phyloP scores from a whole-genome alignment of 1,139 yeast genomes.

The Suhomyces taliae region DNA sequence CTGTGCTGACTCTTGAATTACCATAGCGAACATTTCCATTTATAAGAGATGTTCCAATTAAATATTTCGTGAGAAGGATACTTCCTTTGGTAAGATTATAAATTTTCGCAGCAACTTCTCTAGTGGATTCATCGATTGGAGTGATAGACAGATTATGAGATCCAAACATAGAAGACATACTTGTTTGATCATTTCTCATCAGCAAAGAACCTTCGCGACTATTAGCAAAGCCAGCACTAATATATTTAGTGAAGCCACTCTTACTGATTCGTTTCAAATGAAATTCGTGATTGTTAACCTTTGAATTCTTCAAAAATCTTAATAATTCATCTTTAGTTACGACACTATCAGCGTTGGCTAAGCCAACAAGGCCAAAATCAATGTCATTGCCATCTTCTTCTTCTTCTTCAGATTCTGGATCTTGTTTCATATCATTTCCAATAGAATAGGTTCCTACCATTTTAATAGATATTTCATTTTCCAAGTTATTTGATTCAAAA shows the following conservation, averaged over 20 bases:
- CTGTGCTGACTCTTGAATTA: slow-evolving; percentile 6
- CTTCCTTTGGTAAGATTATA: slow-evolving; percentile 17
- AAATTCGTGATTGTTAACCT: slow-evolving; percentile 7
- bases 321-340: slow-evolving; percentile 6
- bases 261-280: slow-evolving; percentile 10
- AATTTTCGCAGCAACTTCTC: slow-evolving; percentile 5
- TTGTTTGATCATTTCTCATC: slow-evolving; percentile 4
- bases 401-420: background rate
- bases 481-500: slow-evolving; percentile 22
- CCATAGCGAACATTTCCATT: slow-evolving; percentile 12
- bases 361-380: background rate
- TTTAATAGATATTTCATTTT: slow-evolving; percentile 18
- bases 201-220: slow-evolving; percentile 2
- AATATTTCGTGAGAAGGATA: slow-evolving; percentile 15
- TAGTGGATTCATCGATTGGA: slow-evolving; percentile 4
- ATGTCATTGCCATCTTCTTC: background rate
- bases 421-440: background rate
- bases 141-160: background rate
- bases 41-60: slow-evolving; percentile 10
- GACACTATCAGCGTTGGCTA: slow-evolving; percentile 2
- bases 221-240: slow-evolving; percentile 8
- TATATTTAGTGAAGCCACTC: slow-evolving; percentile 13
- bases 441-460: slow-evolving; percentile 17
- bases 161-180: slow-evolving; percentile 10
- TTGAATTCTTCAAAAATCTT: slow-evolving; percentile 6